Evolutionary conservation across 1,139 yeast genomes (phyloP).

Genomic region (Pichia terricola): DNA sequence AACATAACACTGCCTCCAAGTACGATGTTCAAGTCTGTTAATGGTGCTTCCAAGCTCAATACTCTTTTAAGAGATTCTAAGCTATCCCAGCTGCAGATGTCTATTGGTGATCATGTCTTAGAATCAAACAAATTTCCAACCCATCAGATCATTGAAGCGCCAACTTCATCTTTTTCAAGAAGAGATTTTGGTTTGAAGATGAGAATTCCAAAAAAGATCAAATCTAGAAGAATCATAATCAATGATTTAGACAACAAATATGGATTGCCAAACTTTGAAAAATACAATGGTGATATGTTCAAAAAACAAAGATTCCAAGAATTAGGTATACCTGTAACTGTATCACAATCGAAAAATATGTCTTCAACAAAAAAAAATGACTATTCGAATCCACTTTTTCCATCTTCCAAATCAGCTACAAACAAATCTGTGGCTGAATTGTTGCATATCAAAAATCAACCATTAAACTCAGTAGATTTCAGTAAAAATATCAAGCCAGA

Average conservation of each 20-base stretch:
- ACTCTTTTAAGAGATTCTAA: conserved; percentile 19
- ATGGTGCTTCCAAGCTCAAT: not conserved
- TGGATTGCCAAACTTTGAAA: conserved; percentile 43
- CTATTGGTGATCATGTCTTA: conserved; percentile 17
- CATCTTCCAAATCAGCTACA: not conserved
- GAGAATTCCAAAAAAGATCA: conserved; percentile 41
- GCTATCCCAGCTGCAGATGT: conserved; percentile 24
- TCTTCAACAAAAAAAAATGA: not conserved
- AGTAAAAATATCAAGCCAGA: conserved; percentile 15
- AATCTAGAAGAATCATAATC: conserved; percentile 38
- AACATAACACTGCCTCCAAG: too few relatives aligned
- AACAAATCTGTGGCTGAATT: conserved; percentile 17
- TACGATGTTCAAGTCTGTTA: not conserved
- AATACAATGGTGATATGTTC: conserved; percentile 37
- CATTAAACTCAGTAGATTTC: conserved; percentile 17
- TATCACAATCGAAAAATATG: not conserved
- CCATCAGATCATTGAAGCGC: conserved; percentile 50
- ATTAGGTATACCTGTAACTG: conserved; percentile 32
- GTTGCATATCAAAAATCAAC: conserved; percentile 18
- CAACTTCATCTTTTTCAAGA: conserved; percentile 43
- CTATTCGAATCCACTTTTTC: not conserved
- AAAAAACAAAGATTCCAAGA: conserved; percentile 45
- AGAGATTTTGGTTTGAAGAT: conserved; percentile 60
- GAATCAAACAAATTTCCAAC: conserved; percentile 31
- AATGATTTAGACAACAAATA: conserved; percentile 44